phyloP scores from a whole-genome alignment of 257 asterid species.

The Linaria vulgaris region DNA sequence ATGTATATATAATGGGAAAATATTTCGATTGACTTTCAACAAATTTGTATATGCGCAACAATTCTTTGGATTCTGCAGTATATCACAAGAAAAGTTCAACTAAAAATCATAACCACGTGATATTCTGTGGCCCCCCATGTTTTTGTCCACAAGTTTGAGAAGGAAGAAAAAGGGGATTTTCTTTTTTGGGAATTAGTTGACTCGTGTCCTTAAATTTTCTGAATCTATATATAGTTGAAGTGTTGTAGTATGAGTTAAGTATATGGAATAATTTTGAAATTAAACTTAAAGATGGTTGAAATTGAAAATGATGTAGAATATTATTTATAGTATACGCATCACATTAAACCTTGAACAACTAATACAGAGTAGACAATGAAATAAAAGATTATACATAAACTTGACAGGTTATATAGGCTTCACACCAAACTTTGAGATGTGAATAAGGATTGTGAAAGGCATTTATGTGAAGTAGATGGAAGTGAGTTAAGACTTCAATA shows the following conservation, averaged over 20 bases:
- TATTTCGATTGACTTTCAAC: constrained; percentile 23
- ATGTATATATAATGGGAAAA: constrained; percentile 28
- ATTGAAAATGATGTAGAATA: no score
- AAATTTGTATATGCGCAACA: background rate
- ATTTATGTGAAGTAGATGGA: background rate
- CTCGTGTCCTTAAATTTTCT: no score
- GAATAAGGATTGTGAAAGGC: background rate
- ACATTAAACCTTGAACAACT: no score
- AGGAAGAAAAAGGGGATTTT: no score
- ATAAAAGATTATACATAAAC: no score
- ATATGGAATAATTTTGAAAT: no score
- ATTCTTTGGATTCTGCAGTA: background rate
- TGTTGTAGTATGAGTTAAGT: no score
- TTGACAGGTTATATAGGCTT: no score
- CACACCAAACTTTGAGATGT: background rate
- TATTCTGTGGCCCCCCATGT: constrained; percentile 22
- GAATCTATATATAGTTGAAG: no score
- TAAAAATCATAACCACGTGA: constrained; percentile 26
- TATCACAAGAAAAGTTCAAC: background rate
- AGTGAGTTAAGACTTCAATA: background rate
- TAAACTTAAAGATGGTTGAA: no score
- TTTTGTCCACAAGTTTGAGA: constrained; percentile 31
- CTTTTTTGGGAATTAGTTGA: constrained; percentile 10
- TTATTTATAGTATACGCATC: no score
- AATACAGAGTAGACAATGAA: no score